Evolutionary conservation across 768 basidiomycete genomes (phyloP).

Genomic region (Boletus rufocinnamomeus): DNA sequence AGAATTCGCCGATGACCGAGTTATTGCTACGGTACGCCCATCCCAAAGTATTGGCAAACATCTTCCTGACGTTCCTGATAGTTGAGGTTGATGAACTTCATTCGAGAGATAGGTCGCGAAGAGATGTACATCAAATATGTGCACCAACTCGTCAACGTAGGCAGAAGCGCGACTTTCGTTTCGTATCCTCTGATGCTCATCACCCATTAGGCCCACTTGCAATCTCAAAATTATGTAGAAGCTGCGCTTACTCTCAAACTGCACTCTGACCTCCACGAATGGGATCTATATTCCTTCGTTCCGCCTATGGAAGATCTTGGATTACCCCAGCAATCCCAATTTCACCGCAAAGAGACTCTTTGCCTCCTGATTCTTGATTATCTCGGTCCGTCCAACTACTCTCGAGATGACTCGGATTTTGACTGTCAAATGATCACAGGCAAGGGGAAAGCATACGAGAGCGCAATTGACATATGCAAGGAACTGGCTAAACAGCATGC

Average conservation of each 20-base stretch:
- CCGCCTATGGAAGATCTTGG: conserved; percentile 88
- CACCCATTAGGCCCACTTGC: conserved; percentile 70
- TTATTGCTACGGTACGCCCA: conserved; percentile 76
- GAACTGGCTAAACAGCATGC: conserved; percentile 89
- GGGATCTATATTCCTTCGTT: conserved; percentile 81
- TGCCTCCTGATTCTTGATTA: conserved; percentile 93
- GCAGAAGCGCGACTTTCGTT: conserved; percentile 23
- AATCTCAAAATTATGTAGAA: conserved; percentile 89
- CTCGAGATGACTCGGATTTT: conserved; percentile 3
- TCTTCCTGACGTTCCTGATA: conserved; percentile 32
- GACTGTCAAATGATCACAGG: conserved; percentile 44
- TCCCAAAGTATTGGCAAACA: not conserved
- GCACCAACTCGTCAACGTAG: conserved; percentile 88
- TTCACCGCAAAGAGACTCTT: conserved; percentile 91
- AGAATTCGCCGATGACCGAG: conserved; percentile 92
- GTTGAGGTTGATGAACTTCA: conserved; percentile 92
- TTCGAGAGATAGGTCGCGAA: conserved; percentile 85
- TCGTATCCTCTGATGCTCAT: conserved; percentile 15
- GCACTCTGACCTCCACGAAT: conserved; percentile 91
- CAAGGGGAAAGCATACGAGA: conserved; percentile 97
- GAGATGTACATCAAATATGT: conserved; percentile 97
- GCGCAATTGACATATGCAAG: conserved; percentile 89
- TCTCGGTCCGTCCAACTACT: conserved; percentile 55
- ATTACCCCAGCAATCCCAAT: conserved; percentile 89
- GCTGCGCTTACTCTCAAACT: conserved; percentile 92